Conservation (phyloP, 2,329 filamentous ascomycete species). For the Aphanocladium album region DNA sequence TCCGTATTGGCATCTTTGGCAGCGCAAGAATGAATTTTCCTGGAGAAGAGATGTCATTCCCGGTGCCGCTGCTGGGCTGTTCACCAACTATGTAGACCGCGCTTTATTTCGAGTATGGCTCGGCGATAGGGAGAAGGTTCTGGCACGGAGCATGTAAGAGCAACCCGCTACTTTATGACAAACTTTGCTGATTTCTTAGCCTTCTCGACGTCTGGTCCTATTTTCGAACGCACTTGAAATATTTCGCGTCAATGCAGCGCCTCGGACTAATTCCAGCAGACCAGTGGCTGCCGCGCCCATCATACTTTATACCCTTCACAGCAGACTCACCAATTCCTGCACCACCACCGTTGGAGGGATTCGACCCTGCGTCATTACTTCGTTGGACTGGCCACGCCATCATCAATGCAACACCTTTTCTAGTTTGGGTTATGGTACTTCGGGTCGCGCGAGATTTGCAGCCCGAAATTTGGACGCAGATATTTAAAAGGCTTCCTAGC, state of each 20-base stretch:
- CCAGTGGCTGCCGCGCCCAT: slow-evolving; percentile 38
- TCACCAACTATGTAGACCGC: slow-evolving; percentile 26
- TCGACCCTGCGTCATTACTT: slow-evolving; percentile 34
- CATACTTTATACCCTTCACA: slow-evolving; percentile 53
- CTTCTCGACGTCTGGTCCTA: slow-evolving; percentile 34
- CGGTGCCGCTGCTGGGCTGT: slow-evolving; percentile 27
- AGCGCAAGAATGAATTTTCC: slow-evolving; percentile 25
- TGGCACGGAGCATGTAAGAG: slow-evolving; percentile 25
- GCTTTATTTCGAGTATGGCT: slow-evolving; percentile 22
- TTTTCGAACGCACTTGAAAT: slow-evolving; percentile 44
- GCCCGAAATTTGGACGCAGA: slow-evolving; percentile 31
- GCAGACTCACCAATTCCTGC: slow-evolving; percentile 44
- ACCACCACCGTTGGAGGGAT: slow-evolving; percentile 37
- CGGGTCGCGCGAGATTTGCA: slow-evolving; percentile 32
- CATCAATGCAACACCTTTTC: slow-evolving; percentile 42
- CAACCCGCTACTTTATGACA: not conserved
- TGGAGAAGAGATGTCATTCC: slow-evolving; percentile 27
- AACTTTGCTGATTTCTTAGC: slow-evolving; percentile 17
- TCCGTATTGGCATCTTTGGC: slow-evolving; percentile 42
- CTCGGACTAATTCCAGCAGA: slow-evolving; percentile 40
- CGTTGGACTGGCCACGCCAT: slow-evolving; percentile 39
- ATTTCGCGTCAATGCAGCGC: slow-evolving; percentile 49
- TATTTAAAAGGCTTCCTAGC: slow-evolving; percentile 37
- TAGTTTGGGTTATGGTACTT: slow-evolving; percentile 40
- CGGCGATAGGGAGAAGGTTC: slow-evolving; percentile 18